Base-by-base conservation (phyloP, 345 rosid genomes). In the Populus ilicifolia region DNA sequence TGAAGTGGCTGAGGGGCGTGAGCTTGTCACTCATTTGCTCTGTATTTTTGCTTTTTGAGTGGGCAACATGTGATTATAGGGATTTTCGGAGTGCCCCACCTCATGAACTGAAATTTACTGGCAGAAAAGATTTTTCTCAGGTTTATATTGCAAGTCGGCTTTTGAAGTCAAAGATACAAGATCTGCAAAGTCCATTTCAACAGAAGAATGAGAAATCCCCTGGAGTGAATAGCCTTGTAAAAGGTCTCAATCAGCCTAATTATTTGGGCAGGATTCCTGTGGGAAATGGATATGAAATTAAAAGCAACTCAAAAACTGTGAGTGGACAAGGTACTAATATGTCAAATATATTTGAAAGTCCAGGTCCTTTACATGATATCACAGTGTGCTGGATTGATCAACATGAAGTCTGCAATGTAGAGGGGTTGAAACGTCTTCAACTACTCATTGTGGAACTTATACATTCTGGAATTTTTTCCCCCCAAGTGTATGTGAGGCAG, bases 381-480 rank as follows among this genome's bases (percentile, higher is more conserved):
- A 83, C 91, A 68, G 98, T 94, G 27, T 96, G 98, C 79, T 96
- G 98, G 98, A 94, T 96, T 69, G 99, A 96, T 86, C 99, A 94
- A 81, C 98, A 96, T 71, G 97, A 92, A 80, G 89, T 86, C 61
- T 90, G 86, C 73, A 90, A 78, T 81, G 91, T 94, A 74, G 91
- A 89, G 80, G 97, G 97, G 77, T 79, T 85, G 78, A 90, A 91
- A 85, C 88, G 90, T 52, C 80, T 92, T 82, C 98, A 89, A 79
- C 87, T 91, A 56, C 89, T 96, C 29, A 72, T 92, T 8, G 85
- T 87, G 79, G 99, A 96, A 81, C 97, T 96, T 67, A 77, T 91
- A 67, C 91, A 85, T 10, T 87, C 91, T 83, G 98, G 99, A 63
- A 88, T 96, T 67, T 96, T 96, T 79, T 85, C 85, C 69, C 99